phyloP scores from a whole-genome alignment of 1,284 basidiomycete genomes.

The Mycosarcoma maydis region DNA sequence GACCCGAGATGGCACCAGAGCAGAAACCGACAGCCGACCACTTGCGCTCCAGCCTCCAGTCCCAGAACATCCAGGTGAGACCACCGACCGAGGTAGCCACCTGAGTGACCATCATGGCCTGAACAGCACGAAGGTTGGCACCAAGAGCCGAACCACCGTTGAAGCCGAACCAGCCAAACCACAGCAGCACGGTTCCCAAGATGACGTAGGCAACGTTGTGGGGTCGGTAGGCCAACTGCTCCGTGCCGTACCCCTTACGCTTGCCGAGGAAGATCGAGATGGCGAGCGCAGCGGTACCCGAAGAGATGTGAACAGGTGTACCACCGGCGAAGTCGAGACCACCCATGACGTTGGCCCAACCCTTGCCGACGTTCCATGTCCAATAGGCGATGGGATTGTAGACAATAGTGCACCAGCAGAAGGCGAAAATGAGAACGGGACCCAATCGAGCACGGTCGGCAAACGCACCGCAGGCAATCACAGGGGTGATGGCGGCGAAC shows the following conservation, averaged over 20 bases:
- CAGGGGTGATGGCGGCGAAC: slow-evolving; percentile 77
- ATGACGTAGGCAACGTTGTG: slow-evolving; percentile 66
- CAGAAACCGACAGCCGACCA: slow-evolving; percentile 84
- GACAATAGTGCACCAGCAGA: slow-evolving; percentile 90
- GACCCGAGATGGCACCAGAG: slow-evolving; percentile 88
- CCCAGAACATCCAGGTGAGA: slow-evolving; percentile 68
- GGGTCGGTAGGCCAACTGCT: slow-evolving; percentile 68
- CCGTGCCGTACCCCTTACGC: slow-evolving; percentile 68
- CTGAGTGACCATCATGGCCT: slow-evolving; percentile 69
- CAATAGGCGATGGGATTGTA: slow-evolving; percentile 71
- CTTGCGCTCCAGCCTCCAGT: slow-evolving; percentile 67
- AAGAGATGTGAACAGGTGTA: slow-evolving; percentile 68
- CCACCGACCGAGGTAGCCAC: slow-evolving; percentile 79
- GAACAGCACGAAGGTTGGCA: slow-evolving; percentile 68
- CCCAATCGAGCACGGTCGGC: slow-evolving; percentile 89
- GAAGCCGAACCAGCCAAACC: slow-evolving; percentile 68
- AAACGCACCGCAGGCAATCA: slow-evolving; percentile 86
- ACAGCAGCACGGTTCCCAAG: slow-evolving; percentile 69
- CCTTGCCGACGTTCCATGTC: slow-evolving; percentile 64
- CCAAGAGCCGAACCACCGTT: slow-evolving; percentile 68
- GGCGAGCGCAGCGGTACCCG: slow-evolving; percentile 66
- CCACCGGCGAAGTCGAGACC: slow-evolving; percentile 69
- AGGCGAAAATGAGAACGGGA: slow-evolving; percentile 83
- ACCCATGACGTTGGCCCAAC: slow-evolving; percentile 65
- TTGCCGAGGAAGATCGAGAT: slow-evolving; percentile 68